A percentile compares a stretch with the other conserved stretches of the same genome.
phyloP scores from a whole-genome alignment of 2,329 filamentous ascomycete genomes.

The Ascomycota sp. region DNA sequence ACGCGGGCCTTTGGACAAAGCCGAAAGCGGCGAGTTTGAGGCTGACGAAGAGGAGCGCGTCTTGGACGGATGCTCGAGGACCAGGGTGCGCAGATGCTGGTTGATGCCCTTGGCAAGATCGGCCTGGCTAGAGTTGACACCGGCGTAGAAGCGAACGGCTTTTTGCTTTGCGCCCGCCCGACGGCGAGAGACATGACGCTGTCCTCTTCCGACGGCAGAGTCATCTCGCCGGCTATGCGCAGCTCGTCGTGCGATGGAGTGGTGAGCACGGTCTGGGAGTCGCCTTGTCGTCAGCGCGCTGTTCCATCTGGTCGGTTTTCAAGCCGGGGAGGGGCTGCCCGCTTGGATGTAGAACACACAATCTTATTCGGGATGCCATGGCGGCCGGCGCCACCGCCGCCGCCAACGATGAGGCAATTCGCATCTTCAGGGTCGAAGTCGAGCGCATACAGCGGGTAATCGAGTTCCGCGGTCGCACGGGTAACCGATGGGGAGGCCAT shows the following conservation, averaged over 20 bases:
- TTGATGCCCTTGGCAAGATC: constrained; percentile 61
- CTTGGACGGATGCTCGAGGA: constrained; percentile 25
- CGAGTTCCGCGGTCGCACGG: constrained; percentile 43
- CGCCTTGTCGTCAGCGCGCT: no score
- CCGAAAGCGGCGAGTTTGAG: no score
- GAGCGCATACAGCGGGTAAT: constrained; percentile 71
- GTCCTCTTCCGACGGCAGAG: constrained; percentile 69
- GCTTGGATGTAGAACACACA: constrained; percentile 31
- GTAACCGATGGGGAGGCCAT: constrained; percentile 23
- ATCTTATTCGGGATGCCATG: constrained; percentile 79
- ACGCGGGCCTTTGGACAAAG: constrained; percentile 9
- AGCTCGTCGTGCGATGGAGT: constrained; percentile 44
- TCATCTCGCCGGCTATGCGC: constrained; percentile 47
- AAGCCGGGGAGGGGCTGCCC: no score
- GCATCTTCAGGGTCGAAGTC: constrained; percentile 73
- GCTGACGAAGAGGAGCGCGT: constrained; percentile 10
- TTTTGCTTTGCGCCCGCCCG: constrained; percentile 24
- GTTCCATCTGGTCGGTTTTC: no score
- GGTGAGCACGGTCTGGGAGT: no score
- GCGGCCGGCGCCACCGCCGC: constrained; percentile 65
- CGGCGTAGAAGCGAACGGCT: constrained; percentile 40
- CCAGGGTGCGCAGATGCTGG: constrained; percentile 62
- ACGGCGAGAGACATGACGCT: constrained; percentile 68
- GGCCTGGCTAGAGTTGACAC: constrained; percentile 61
- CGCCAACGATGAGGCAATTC: constrained; percentile 58